Evolutionary conservation across 2,329 filamentous ascomycete species (phyloP).

Genomic region (Pseudodiploospora longispora): DNA sequence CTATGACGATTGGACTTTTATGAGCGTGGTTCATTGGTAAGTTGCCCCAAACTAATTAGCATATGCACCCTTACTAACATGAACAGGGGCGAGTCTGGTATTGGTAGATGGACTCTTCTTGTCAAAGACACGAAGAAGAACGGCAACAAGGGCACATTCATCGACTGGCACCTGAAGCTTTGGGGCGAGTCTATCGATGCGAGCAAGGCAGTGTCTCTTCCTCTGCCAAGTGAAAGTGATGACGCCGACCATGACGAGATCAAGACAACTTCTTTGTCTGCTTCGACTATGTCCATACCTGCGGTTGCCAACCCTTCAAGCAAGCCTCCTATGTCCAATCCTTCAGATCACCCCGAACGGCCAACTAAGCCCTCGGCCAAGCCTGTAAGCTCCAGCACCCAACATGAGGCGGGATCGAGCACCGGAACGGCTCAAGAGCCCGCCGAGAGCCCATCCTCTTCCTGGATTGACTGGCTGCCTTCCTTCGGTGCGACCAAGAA

Average conservation of each 20-base stretch:
- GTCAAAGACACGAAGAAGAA: conserved; percentile 81
- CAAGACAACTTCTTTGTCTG: conserved; percentile 39
- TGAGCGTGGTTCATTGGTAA: conserved; percentile 94
- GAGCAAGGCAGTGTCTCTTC: conserved; percentile 62
- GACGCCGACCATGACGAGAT: conserved; percentile 72
- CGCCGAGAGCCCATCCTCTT: conserved; percentile 49
- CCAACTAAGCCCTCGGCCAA: conserved; percentile 41
- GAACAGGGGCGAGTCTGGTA: conserved; percentile 71
- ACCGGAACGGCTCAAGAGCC: conserved; percentile 25
- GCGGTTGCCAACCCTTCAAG: conserved; percentile 36
- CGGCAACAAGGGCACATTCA: conserved; percentile 65
- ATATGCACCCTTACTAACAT: conserved; percentile 20
- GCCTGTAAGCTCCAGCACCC: conserved; percentile 21
- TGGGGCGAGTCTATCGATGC: conserved; percentile 86
- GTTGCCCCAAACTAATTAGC: conserved; percentile 18
- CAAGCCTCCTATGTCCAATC: conserved; percentile 34
- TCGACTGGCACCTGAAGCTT: conserved; percentile 88
- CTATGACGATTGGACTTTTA: conserved; percentile 96
- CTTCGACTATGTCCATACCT: conserved; percentile 35
- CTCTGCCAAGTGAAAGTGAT: conserved; percentile 75
- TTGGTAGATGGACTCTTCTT: conserved; percentile 85
- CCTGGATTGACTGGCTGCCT: conserved; percentile 79
- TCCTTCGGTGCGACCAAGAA: conserved; percentile 81
- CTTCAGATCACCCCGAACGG: conserved; percentile 58
- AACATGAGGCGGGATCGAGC: conserved; percentile 20